These are phyloP conservation scores for Penicillium paradoxum DNA, from an alignment of 495 filamentous ascomycete species.

Conservation along the genomic window DNA sequence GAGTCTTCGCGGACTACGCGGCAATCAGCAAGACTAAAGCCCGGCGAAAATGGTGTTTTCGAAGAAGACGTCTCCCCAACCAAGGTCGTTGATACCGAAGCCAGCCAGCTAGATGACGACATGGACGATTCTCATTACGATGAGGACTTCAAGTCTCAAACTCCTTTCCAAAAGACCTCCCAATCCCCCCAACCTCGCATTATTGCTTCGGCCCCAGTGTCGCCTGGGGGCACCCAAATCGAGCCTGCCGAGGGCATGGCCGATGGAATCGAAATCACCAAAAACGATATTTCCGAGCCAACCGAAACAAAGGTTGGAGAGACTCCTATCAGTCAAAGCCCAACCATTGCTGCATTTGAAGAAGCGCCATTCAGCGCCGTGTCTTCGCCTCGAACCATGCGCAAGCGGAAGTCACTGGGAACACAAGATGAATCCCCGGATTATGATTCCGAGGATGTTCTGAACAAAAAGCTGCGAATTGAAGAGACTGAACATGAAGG, in stretches of 20 bases:
- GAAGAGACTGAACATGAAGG: slow-evolving; percentile 26
- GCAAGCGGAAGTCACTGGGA: slow-evolving; percentile 33
- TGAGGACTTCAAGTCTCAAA: slow-evolving; percentile 7
- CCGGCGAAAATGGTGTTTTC: slow-evolving; percentile 12
- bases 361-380: background rate
- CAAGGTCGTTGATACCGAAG: slow-evolving; percentile 11
- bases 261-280: background rate
- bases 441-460: slow-evolving; percentile 8
- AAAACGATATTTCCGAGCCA: background rate
- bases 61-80: slow-evolving; percentile 19
- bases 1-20: slow-evolving; percentile 39
- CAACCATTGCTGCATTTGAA: background rate
- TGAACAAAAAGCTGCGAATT: slow-evolving; percentile 30
- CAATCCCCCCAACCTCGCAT: slow-evolving; percentile 3
- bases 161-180: background rate
- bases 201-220: slow-evolving; percentile 2
- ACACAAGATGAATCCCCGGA: slow-evolving; percentile 19
- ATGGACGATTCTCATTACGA: slow-evolving; percentile 4
- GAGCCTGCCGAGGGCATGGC: background rate
- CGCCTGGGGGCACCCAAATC: background rate
- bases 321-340: background rate
- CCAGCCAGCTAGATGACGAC: slow-evolving; percentile 11
- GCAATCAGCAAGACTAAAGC: slow-evolving; percentile 33
- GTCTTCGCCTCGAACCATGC: slow-evolving; percentile 15
- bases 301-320: background rate